A percentile compares a stretch with the other conserved stretches of the same genome.
These are phyloP conservation scores for Amylocarpus encephaloides DNA, from an alignment of 2,329 filamentous ascomycete genomes.

Conservation along the genomic window DNA sequence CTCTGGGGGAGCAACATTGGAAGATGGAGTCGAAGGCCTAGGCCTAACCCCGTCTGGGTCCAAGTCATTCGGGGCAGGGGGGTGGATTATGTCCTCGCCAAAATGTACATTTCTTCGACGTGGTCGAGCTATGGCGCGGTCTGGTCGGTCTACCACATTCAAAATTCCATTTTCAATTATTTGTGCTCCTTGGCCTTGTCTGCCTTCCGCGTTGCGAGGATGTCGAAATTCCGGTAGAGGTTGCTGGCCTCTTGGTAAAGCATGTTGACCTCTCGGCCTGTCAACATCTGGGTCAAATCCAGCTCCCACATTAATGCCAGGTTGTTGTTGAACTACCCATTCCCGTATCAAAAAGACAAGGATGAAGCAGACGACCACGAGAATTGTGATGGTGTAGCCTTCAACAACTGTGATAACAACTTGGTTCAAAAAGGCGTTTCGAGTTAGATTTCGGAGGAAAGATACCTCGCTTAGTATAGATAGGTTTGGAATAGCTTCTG, in stretches of 20 bases:
- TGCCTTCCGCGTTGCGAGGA: slow-evolving; percentile 3
- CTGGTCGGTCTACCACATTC: slow-evolving; percentile 11
- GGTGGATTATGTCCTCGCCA: slow-evolving; percentile 11
- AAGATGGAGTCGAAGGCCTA: no score
- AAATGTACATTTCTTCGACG: slow-evolving; percentile 19
- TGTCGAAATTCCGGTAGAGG: slow-evolving; percentile 9
- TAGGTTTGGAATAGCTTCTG: slow-evolving; percentile 16
- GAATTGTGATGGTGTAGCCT: slow-evolving; percentile 85
- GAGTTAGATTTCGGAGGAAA: slow-evolving; percentile 56
- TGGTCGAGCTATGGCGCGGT: slow-evolving; percentile 21
- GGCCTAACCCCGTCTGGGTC: not conserved
- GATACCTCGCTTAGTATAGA: slow-evolving; percentile 52
- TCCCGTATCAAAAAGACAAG: slow-evolving; percentile 94
- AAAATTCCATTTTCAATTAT: not conserved
- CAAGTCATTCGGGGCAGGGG: not conserved
- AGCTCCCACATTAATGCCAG: slow-evolving; percentile 75
- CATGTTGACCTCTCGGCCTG: slow-evolving; percentile 17
- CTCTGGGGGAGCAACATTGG: slow-evolving; percentile 1
- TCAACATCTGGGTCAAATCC: slow-evolving; percentile 46
- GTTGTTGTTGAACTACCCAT: slow-evolving; percentile 97
- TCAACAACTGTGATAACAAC: slow-evolving; percentile 78
- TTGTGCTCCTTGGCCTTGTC: not conserved
- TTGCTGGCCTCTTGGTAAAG: slow-evolving; percentile 8
- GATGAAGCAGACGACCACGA: slow-evolving; percentile 91
- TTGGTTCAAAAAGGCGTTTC: slow-evolving; percentile 66